phyloP scores from a whole-genome alignment of 2,329 filamentous ascomycete genomes.

The Hypomyces rosellus region DNA sequence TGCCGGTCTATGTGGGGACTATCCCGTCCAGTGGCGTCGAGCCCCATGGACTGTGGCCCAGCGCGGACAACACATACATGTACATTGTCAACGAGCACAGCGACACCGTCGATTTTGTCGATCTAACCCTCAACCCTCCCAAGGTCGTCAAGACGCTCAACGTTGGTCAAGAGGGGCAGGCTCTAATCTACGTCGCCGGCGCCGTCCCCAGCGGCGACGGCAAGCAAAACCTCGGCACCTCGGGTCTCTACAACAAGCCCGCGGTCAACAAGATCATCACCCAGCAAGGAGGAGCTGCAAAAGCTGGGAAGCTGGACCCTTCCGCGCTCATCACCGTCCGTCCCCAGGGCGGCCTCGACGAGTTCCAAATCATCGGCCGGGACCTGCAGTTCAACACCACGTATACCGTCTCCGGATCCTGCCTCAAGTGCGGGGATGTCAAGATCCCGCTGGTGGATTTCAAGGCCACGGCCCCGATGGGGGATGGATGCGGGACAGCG shows the following conservation, averaged over 20 bases:
- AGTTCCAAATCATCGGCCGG: constrained; percentile 13
- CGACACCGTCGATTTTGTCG: constrained; percentile 12
- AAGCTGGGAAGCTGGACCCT: neutral
- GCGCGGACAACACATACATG: constrained; percentile 11
- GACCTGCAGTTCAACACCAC: constrained; percentile 10
- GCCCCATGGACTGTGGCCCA: constrained; percentile 14
- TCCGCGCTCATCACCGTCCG: constrained; percentile 12
- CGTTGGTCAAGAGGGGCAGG: constrained; percentile 12
- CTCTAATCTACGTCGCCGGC: constrained; percentile 11
- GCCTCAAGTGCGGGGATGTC: neutral
- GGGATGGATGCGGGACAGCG: constrained; percentile 10
- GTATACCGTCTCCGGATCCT: constrained; percentile 9
- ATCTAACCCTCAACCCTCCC: constrained; percentile 6
- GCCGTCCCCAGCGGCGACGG: constrained; percentile 10
- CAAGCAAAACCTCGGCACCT: constrained; percentile 9
- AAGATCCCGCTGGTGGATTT: constrained; percentile 12
- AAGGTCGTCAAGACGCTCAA: constrained; percentile 5
- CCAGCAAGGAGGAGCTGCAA: neutral
- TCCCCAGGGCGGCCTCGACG: constrained; percentile 10
- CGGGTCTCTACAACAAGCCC: constrained; percentile 8
- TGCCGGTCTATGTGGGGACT: constrained; percentile 8
- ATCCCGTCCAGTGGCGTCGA: constrained; percentile 9
- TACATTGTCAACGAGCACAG: constrained; percentile 13
- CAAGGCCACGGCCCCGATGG: constrained; percentile 4
- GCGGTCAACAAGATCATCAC: constrained; percentile 9